Evolutionary conservation across 768 basidiomycete genomes (phyloP).

Genomic region (Xerocomellus amylosporus): DNA sequence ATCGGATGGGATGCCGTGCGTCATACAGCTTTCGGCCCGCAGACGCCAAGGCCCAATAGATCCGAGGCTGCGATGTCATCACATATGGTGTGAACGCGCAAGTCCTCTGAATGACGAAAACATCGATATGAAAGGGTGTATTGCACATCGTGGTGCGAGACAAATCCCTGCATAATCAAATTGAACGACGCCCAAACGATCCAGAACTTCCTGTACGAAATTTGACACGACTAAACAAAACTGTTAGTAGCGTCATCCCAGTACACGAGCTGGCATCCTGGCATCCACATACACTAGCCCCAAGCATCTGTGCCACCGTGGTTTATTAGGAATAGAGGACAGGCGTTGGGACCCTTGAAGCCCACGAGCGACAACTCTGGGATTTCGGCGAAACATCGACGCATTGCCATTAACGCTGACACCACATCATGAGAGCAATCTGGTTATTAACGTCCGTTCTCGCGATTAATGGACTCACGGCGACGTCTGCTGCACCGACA

Average conservation of each 20-base stretch:
- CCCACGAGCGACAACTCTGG: not conserved
- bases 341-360: not conserved
- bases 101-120: not conserved
- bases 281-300: constrained; percentile 14
- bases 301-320: constrained; percentile 3
- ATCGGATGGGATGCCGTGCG: not conserved
- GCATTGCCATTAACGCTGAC: not conserved
- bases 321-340: constrained; percentile 2
- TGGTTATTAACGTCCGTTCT: constrained; percentile 2
- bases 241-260: not conserved
- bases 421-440: constrained; percentile 2
- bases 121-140: not conserved
- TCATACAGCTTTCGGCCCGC: not conserved
- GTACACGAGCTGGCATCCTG: not conserved
- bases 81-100: not conserved
- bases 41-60: not conserved
- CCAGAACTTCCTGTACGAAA: constrained; percentile 15
- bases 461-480: not conserved
- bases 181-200: not conserved
- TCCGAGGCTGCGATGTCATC: not conserved
- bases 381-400: not conserved
- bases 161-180: constrained; percentile 6
- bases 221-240: not conserved
- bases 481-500: constrained; percentile 13
- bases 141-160: not conserved